Conservation (phyloP, 371 early-diverging fungal genomes). For the Fennellomyces sp. region DNA sequence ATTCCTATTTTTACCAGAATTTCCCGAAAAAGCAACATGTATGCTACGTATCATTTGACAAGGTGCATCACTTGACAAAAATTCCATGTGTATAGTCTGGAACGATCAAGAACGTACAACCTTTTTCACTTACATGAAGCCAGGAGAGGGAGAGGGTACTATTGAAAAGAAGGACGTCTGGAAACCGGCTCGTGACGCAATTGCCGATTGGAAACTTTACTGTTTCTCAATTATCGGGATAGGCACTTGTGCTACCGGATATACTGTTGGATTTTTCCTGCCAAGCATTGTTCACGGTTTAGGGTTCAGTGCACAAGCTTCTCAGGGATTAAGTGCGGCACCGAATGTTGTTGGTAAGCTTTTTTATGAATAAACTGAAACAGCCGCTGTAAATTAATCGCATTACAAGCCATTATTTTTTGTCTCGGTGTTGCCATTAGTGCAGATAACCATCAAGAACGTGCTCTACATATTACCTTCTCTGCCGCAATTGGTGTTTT, state of each 20-base stretch:
- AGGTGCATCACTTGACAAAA: not conserved
- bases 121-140: conserved; percentile 57
- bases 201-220: conserved; percentile 61
- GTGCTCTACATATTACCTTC: conserved; percentile 64
- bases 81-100: not conserved
- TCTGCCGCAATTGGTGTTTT: conserved; percentile 59
- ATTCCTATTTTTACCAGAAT: conserved; percentile 69
- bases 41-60: not conserved
- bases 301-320: conserved; percentile 54
- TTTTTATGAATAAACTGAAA: not conserved
- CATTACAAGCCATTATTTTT: conserved; percentile 45
- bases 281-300: conserved; percentile 72
- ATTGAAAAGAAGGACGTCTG: conserved; percentile 58
- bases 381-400: not conserved
- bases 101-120: conserved; percentile 53
- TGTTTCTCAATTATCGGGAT: conserved; percentile 60
- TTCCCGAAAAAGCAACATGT: conserved; percentile 58
- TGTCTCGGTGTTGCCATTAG: conserved; percentile 58
- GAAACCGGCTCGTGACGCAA: conserved; percentile 55
- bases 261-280: conserved; percentile 65
- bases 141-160: conserved; percentile 60
- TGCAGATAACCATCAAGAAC: conserved; percentile 63
- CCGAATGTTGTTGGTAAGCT: conserved; percentile 14
- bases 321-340: conserved; percentile 43
- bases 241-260: conserved; percentile 43